Evolutionary conservation across 2,329 filamentous ascomycete species (phyloP).

Genomic region (Rutstroemia sp.): DNA sequence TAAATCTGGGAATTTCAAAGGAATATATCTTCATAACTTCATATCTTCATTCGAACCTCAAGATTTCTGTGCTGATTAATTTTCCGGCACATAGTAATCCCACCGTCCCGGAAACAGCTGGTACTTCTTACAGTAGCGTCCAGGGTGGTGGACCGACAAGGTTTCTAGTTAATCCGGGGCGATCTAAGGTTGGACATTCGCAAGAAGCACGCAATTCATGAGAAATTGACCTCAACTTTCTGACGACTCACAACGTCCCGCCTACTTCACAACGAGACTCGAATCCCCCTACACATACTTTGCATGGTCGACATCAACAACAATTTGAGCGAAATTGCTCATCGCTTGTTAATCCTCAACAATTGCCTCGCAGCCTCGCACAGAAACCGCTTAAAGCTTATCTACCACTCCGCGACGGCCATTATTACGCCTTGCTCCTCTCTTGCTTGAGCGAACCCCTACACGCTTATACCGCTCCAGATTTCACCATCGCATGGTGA

Average conservation of each 20-base stretch:
- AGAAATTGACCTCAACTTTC: conserved; percentile 1
- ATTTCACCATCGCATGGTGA: conserved; percentile 8
- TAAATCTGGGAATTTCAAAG: too few species aligned
- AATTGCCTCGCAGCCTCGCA: background rate
- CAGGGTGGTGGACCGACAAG: background rate
- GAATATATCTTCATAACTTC: too few species aligned
- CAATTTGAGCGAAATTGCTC: background rate
- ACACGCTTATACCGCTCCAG: background rate
- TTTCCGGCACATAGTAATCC: too few species aligned
- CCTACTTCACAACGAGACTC: background rate
- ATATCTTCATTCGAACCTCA: too few species aligned
- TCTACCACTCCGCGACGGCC: background rate
- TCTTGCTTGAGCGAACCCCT: background rate
- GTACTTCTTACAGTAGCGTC: too few species aligned
- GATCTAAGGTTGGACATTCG: too few species aligned
- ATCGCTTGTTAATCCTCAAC: background rate
- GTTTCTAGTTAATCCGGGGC: background rate
- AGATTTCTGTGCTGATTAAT: too few species aligned
- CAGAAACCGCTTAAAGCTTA: background rate
- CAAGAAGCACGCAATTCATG: background rate
- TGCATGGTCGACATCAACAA: background rate
- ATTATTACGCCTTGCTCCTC: background rate
- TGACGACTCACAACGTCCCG: background rate
- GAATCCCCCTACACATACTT: background rate
- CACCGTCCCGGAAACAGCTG: too few species aligned